Evolutionary conservation across 1,139 yeast genomes (phyloP).

Genomic region (Hyphopichia wangnamkhiaoensis): DNA sequence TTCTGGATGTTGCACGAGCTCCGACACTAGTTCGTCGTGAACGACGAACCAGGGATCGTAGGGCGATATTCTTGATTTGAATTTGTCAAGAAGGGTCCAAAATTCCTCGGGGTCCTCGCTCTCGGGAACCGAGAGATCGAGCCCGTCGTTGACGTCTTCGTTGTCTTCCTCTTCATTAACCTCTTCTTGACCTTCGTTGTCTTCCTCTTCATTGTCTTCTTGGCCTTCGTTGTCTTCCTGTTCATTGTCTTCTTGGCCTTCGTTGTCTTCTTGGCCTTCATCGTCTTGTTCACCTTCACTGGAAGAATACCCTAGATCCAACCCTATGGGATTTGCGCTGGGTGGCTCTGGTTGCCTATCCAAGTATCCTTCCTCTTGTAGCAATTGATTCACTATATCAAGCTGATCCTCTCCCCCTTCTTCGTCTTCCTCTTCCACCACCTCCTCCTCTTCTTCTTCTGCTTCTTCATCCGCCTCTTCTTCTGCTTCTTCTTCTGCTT

Average conservation of each 20-base stretch:
- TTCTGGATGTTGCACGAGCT: constrained; percentile 30
- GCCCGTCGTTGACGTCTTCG: constrained; percentile 11
- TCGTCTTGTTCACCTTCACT: constrained; percentile 12
- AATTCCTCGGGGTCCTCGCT: constrained; percentile 18
- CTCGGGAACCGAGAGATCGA: constrained; percentile 22
- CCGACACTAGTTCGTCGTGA: constrained; percentile 36
- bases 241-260: constrained; percentile 10
- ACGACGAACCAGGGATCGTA: constrained; percentile 43
- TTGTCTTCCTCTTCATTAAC: constrained; percentile 9
- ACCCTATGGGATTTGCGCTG: constrained; percentile 2
- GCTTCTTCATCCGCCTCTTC: constrained; percentile 10
- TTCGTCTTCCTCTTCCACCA: constrained; percentile 5
- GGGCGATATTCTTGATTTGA: constrained; percentile 25
- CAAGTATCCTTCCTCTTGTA: constrained; percentile 20
- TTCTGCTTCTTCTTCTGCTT: constrained; percentile 7
- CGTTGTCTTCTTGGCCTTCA: constrained; percentile 9
- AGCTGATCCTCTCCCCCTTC: constrained; percentile 9
- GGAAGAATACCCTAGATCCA: constrained; percentile 14
- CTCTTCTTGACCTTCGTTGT: constrained; percentile 6
- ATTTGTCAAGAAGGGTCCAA: constrained; percentile 23
- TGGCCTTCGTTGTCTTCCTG: constrained; percentile 8
- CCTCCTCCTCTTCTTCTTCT: constrained; percentile 3
- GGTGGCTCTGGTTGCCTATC: constrained; percentile 6
- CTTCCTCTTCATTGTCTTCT: constrained; percentile 5
- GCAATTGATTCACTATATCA: constrained; percentile 16